Evolutionary conservation across 2,329 filamentous ascomycete genomes (phyloP).

Genomic region (Claviceps africana): DNA sequence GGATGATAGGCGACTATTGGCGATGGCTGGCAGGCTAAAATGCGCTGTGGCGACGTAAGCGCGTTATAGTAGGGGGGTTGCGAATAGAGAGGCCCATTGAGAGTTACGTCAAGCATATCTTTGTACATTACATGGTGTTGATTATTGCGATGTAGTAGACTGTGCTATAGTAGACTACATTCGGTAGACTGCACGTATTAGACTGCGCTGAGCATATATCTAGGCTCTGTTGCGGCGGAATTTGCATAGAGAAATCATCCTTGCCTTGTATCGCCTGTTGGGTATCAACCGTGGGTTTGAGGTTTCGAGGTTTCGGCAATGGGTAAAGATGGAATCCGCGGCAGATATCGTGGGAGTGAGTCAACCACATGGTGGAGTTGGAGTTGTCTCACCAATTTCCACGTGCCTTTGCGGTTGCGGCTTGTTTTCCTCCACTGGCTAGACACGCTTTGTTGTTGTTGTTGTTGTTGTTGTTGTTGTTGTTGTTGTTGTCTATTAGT

Average conservation of each 20-base stretch:
- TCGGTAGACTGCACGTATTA: neutral
- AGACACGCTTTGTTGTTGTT: neutral
- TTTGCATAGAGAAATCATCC: neutral
- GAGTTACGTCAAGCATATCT: neutral
- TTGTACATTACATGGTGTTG: neutral
- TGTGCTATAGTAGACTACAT: neutral
- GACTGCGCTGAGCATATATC: neutral
- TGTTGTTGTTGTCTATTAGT: neutral
- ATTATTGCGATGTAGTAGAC: neutral
- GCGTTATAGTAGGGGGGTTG: neutral
- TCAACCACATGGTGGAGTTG: neutral
- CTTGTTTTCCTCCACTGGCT: neutral
- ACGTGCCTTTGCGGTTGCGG: neutral
- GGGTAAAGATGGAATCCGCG: too few species aligned
- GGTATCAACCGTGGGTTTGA: too few species aligned
- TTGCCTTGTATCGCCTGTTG: too few species aligned
- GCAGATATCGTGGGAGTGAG: neutral
- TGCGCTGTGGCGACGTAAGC: conserved; percentile 20
- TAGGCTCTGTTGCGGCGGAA: neutral
- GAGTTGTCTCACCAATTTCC: neutral
- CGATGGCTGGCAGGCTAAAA: conserved; percentile 32
- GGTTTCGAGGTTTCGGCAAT: too few species aligned
- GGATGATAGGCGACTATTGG: conserved; percentile 52
- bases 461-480: too few species aligned
- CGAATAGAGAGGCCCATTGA: neutral